Evolutionary conservation across 495 filamentous ascomycete species (phyloP).

Genomic region (Recurvomyces mirabilis): DNA sequence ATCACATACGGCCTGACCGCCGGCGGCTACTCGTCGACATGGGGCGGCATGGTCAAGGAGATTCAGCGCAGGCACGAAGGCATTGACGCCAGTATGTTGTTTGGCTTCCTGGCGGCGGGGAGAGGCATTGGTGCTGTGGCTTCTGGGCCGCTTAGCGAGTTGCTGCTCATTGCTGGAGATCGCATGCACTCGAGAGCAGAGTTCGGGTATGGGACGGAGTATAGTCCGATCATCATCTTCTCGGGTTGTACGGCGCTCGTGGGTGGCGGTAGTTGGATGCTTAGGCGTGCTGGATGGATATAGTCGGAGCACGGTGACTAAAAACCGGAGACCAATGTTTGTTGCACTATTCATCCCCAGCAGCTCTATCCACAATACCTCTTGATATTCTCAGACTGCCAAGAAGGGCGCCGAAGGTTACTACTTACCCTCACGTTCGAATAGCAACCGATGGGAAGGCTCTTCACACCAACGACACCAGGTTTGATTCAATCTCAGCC

Average conservation of each 20-base stretch:
- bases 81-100: constrained; percentile 48
- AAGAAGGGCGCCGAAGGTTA: too few species aligned
- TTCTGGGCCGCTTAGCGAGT: constrained; percentile 21
- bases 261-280: constrained; percentile 30
- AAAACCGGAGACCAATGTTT: too few species aligned
- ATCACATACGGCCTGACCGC: constrained; percentile 60
- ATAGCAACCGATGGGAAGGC: too few species aligned
- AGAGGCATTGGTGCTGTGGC: constrained; percentile 45
- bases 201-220: constrained; percentile 39
- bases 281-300: too few species aligned
- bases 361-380: too few species aligned
- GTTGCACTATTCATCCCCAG: too few species aligned
- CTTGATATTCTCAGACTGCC: too few species aligned
- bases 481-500: too few species aligned
- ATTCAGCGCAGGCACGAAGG: constrained; percentile 35
- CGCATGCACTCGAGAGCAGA: constrained; percentile 29
- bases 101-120: constrained; percentile 50
- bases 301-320: too few species aligned
- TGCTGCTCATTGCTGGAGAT: constrained; percentile 4
- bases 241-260: constrained; percentile 41
- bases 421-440: too few species aligned
- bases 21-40: constrained; percentile 48
- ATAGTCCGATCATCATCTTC: constrained; percentile 43
- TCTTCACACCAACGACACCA: too few species aligned
- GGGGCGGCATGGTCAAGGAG: constrained; percentile 36